These are phyloP conservation scores for Paraphoma chrysanthemicola DNA, from an alignment of 2,329 filamentous ascomycete genomes.

Conservation along the genomic window DNA sequence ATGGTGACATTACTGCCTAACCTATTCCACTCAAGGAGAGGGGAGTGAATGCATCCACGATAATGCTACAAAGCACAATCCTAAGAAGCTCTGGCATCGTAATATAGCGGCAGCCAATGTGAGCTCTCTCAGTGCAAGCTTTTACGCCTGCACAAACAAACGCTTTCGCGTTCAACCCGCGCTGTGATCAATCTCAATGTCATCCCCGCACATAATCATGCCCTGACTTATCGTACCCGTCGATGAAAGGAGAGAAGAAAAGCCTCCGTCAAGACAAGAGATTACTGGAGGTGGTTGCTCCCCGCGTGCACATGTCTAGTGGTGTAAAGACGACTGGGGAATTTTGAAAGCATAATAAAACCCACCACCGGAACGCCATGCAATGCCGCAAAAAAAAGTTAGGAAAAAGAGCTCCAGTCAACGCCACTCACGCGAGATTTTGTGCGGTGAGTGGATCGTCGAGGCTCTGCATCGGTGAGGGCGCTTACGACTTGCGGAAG, in stretches of 20 bases:
- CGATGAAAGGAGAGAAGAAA: conserved; percentile 26
- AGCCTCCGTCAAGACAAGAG: conserved; percentile 27
- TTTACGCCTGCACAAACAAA: conserved; percentile 32
- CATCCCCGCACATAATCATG: conserved; percentile 22
- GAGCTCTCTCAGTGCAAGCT: conserved; percentile 38
- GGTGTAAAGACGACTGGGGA: conserved; percentile 34
- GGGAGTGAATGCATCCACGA: conserved; percentile 27
- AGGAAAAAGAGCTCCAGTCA: conserved; percentile 21
- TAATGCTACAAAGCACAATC: conserved; percentile 25
- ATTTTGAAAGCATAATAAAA: conserved; percentile 33
- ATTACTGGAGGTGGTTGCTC: conserved; percentile 38
- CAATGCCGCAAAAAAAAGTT: conserved; percentile 47
- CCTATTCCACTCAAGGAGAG: conserved; percentile 22
- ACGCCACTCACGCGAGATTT: conserved; percentile 7
- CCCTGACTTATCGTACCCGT: conserved; percentile 36
- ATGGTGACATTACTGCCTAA: conserved; percentile 40
- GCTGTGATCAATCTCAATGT: conserved; percentile 31
- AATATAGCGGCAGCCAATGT: conserved; percentile 35
- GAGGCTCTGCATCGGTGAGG: conserved; percentile 5
- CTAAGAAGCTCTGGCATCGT: conserved; percentile 38
- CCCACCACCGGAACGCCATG: conserved; percentile 45
- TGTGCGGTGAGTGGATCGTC: conserved; percentile 10
- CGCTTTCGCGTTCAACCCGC: conserved; percentile 11
- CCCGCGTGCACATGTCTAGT: conserved; percentile 42
- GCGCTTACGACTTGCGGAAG: conserved; percentile 66